Conservation (phyloP, 495 filamentous ascomycete species). For the Penicillium chermesinum region DNA sequence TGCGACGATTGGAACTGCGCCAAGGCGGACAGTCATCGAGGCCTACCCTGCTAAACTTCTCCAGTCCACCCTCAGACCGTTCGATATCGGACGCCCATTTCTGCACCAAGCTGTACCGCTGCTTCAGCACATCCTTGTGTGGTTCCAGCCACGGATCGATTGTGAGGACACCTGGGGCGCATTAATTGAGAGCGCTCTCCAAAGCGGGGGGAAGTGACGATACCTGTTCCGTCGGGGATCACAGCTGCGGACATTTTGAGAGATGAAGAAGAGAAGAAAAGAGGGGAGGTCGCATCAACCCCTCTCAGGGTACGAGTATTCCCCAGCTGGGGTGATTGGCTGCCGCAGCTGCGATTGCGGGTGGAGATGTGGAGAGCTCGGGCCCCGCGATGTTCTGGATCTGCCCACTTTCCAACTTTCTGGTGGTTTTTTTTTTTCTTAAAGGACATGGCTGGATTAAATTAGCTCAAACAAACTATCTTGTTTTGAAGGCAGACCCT, state of each 20-base stretch:
- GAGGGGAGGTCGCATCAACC: not conserved
- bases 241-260: not conserved
- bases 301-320: constrained; percentile 6
- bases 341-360: constrained; percentile 2
- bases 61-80: constrained; percentile 79
- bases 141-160: constrained; percentile 89
- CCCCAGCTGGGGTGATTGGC: constrained; percentile 5
- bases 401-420: constrained; percentile 8
- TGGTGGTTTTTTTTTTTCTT: constrained; percentile 3
- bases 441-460: too few relatives aligned
- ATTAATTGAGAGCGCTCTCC: not conserved
- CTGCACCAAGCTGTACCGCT: constrained; percentile 74
- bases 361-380: constrained; percentile 16
- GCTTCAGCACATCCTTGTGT: constrained; percentile 70
- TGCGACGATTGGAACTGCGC: not conserved
- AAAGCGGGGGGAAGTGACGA: too few relatives aligned
- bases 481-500: not conserved
- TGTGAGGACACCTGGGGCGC: constrained; percentile 64
- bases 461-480: too few relatives aligned
- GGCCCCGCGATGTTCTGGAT: constrained; percentile 7
- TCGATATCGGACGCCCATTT: constrained; percentile 82
- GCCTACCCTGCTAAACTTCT: constrained; percentile 80
- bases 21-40: not conserved
- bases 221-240: constrained; percentile 20
- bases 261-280: constrained; percentile 1